Evolutionary conservation across 2,329 filamentous ascomycete species (phyloP).

Genomic region (Chrysoporthe austroafricana): DNA sequence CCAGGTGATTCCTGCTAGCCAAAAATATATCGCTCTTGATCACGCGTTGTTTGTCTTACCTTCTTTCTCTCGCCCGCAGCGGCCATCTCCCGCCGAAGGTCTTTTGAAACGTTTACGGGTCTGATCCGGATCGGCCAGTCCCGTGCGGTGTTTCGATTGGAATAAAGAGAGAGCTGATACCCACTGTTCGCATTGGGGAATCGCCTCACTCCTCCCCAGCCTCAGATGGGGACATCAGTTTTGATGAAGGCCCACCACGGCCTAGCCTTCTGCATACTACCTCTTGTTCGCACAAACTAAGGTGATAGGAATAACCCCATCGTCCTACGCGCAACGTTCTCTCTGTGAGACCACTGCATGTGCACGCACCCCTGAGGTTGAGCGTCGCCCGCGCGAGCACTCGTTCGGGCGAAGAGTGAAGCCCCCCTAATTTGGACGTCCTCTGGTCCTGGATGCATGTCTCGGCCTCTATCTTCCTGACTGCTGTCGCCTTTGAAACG

Average conservation of each 20-base stretch:
- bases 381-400: no score
- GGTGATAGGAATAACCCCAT: not conserved
- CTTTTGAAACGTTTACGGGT: not conserved
- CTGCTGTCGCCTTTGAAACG: no score
- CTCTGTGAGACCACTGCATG: not conserved
- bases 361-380: not conserved
- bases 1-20: not conserved
- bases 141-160: no score
- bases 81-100: not conserved
- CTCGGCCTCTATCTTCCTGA: not conserved
- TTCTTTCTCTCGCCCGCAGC: not conserved
- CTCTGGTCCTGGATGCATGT: no score
- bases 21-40: not conserved
- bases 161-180: no score
- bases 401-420: no score
- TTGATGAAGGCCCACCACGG: not conserved
- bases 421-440: no score
- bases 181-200: no score
- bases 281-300: not conserved
- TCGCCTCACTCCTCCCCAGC: not conserved
- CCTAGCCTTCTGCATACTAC: not conserved
- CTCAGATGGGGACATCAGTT: not conserved
- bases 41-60: not conserved
- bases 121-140: no score
- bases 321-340: not conserved